Base-by-base conservation (phyloP, 192 early-diverging fungal genomes). In the Irineochytrium annulatum region DNA sequence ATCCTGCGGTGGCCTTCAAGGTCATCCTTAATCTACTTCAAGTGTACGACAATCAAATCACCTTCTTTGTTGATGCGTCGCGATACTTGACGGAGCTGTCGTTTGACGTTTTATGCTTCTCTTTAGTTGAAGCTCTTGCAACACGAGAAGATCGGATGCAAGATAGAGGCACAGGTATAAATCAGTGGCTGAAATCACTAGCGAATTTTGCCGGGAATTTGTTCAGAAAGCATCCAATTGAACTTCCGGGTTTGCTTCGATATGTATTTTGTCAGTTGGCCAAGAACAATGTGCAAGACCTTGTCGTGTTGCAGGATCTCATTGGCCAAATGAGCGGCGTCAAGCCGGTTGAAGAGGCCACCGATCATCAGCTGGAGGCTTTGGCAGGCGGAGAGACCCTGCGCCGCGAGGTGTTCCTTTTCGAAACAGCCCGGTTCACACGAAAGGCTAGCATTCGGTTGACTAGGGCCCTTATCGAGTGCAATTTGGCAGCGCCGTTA, bases 41-140 rank as follows among this genome's bases (percentile, higher is more conserved):
- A 63, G 62, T 65, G 2, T 90, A 90, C 69, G 85, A 90, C 60
- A 93, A 91, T 59, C 65, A 89, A 75, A 88, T 87, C 8, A 67
- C 75, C 5, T 70, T 74, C 0, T 72, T 93, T 43, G 91, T 89
- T 0, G 91, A 93, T 33, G 81, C 84, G n/a, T 83, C 83, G 41
- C 72, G 81, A 20, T 91, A 92, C 61, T 60, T 93, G 30, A 82
- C 84, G 17, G 70, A 81, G 2, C 80, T 93, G 29, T 78, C 80
- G 13, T 87, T 89, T 32, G 91, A 93, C 59, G 82, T 92, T 19
- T 63, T 92, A 20, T 71, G 65, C 0, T 92, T 84, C 52, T 63
- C 76, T 6, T 63, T 93, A 26, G 65, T 92, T 20, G 89, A 88
- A 28, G 80, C 79, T 3, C 68, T 92, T 19, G 79, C 78, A 17